Evolutionary conservation across 805 yeast genomes (phyloP).

Genomic region (Maudiozyma saulgeensis): DNA sequence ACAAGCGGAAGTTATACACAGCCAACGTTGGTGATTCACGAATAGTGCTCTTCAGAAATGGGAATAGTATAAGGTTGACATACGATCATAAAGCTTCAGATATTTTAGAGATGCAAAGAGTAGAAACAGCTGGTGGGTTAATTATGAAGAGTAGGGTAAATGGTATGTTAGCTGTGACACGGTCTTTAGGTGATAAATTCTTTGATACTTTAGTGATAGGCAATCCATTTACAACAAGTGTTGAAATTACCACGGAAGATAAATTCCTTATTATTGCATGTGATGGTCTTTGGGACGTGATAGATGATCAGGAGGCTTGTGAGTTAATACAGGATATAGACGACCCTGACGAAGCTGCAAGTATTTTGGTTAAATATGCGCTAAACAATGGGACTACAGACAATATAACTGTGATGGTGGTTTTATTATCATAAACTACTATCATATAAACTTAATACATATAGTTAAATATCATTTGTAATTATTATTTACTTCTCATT

Average conservation of each 20-base stretch:
- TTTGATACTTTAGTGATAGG: slow-evolving; percentile 86
- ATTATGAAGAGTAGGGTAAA: slow-evolving; percentile 86
- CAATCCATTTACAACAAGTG: slow-evolving; percentile 83
- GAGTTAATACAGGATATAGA: slow-evolving; percentile 46
- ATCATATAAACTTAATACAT: not conserved
- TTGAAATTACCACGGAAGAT: slow-evolving; percentile 55
- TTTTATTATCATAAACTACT: slow-evolving; percentile 26
- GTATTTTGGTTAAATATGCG: slow-evolving; percentile 60
- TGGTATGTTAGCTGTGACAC: slow-evolving; percentile 89
- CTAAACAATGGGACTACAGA: slow-evolving; percentile 75
- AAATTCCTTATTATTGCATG: slow-evolving; percentile 84
- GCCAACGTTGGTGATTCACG: slow-evolving; percentile 95
- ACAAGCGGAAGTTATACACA: slow-evolving; percentile 72
- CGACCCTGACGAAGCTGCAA: slow-evolving; percentile 61
- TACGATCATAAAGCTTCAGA: slow-evolving; percentile 95
- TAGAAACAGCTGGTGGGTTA: slow-evolving; percentile 73
- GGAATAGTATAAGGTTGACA: slow-evolving; percentile 66
- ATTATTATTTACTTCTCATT: not conserved
- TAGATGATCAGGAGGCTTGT: slow-evolving; percentile 77
- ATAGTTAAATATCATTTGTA: not conserved
- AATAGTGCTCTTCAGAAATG: slow-evolving; percentile 66
- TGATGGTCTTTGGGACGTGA: slow-evolving; percentile 96
- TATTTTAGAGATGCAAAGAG: slow-evolving; percentile 61
- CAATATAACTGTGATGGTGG: slow-evolving; percentile 89
- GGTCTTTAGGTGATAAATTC: slow-evolving; percentile 89